Evolutionary conservation across 73 alveolate species (phyloP).

Genomic region (Tetrahymena elliotti): DNA sequence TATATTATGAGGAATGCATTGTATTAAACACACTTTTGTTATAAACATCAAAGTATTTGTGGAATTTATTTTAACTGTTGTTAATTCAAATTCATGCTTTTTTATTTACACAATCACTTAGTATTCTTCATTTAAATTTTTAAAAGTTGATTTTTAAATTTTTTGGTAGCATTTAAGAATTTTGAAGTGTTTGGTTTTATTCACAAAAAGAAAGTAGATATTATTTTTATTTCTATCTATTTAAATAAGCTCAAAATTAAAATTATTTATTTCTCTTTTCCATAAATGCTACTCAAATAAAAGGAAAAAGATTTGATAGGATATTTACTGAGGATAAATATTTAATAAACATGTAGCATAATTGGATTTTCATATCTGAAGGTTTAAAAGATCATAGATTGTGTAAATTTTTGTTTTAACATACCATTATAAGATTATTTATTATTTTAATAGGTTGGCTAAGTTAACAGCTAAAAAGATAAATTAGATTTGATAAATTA

Average conservation of each 20-base stretch:
- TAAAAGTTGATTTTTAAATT: not conserved
- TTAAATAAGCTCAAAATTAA: not conserved
- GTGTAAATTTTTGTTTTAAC: not conserved
- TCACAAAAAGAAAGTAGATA: not conserved
- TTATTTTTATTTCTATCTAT: too few relatives aligned
- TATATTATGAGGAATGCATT: too few relatives aligned
- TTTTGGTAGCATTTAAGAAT: not conserved
- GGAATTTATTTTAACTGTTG: not conserved
- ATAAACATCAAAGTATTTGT: too few relatives aligned
- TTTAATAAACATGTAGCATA: not conserved
- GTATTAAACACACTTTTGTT: too few relatives aligned
- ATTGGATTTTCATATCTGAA: not conserved
- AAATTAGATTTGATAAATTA: not conserved
- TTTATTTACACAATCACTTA: not conserved
- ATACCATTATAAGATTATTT: not conserved
- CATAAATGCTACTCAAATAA: not conserved
- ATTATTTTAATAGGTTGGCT: not conserved
- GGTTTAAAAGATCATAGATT: not conserved
- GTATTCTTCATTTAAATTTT: not conserved
- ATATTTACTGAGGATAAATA: not conserved
- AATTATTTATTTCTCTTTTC: not conserved
- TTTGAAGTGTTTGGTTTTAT: not conserved
- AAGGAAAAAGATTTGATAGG: not conserved
- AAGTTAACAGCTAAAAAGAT: not conserved
- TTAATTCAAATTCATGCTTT: not conserved